These are phyloP conservation scores for Mycena sp. DNA, from an alignment of 1,284 basidiomycete species.

Conservation along the genomic window DNA sequence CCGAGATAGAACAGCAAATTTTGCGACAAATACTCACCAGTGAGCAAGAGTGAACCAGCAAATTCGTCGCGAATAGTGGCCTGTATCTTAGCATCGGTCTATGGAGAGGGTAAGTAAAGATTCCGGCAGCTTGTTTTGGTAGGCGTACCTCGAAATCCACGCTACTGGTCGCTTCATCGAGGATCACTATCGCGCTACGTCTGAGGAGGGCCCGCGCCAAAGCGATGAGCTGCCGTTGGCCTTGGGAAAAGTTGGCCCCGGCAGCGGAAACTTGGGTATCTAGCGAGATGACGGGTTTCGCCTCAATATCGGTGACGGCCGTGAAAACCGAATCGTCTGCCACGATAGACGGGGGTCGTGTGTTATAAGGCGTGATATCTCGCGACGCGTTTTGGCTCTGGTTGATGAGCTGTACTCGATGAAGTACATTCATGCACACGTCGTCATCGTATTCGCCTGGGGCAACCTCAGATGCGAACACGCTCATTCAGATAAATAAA, in stretches of 20 bases:
- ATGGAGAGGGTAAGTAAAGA: conserved; percentile 34
- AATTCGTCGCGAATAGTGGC: conserved; percentile 85
- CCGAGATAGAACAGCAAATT: not conserved
- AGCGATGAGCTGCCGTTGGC: conserved; percentile 87
- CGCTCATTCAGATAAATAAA: not conserved
- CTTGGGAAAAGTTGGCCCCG: conserved; percentile 87
- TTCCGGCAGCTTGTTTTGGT: not conserved
- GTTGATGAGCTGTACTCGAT: conserved; percentile 72
- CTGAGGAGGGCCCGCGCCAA: conserved; percentile 83
- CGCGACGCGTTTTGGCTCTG: conserved; percentile 53
- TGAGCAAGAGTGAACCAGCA: conserved; percentile 64
- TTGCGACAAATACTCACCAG: conserved; percentile 49
- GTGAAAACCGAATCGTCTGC: conserved; percentile 46
- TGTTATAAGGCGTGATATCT: conserved; percentile 56
- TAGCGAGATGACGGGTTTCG: conserved; percentile 65
- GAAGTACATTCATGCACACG: conserved; percentile 75
- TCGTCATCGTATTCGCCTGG: conserved; percentile 68
- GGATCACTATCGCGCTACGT: conserved; percentile 78
- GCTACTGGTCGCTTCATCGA: conserved; percentile 86
- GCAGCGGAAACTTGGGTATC: conserved; percentile 81
- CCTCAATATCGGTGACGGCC: conserved; percentile 56
- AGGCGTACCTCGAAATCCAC: conserved; percentile 67
- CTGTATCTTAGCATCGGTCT: conserved; percentile 82
- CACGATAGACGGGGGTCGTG: conserved; percentile 58
- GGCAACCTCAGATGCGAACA: not conserved